Conservation (phyloP, 768 basidiomycete species). For the Hygrophorus pudorinus region DNA sequence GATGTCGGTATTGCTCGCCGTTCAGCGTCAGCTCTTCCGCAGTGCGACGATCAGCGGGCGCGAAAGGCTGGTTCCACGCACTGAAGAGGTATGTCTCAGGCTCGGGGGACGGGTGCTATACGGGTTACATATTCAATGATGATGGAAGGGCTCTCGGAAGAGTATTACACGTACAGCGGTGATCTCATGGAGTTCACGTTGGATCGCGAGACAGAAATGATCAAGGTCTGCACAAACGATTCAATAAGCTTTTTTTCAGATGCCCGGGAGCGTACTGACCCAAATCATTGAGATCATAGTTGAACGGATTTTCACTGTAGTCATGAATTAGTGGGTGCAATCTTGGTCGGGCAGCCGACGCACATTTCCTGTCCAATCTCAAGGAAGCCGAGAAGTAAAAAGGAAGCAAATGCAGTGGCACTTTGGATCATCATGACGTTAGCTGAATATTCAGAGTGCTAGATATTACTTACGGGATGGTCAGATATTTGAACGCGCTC, state of each 20-base stretch:
- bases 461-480: constrained; percentile 32
- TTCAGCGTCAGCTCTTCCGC: constrained; percentile 41
- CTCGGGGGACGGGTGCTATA: constrained; percentile 43
- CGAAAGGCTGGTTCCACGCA: constrained; percentile 58
- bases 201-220: constrained; percentile 55
- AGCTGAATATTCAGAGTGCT: not conserved
- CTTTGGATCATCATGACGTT: not conserved
- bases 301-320: constrained; percentile 54
- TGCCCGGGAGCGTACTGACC: constrained; percentile 32
- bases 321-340: not conserved
- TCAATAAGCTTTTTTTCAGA: no score
- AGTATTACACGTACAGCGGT: constrained; percentile 41
- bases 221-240: constrained; percentile 40
- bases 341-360: constrained; percentile 7
- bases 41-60: constrained; percentile 48
- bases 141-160: not conserved
- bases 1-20: constrained; percentile 27
- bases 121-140: constrained; percentile 10
- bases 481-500: constrained; percentile 30
- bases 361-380: constrained; percentile 63
- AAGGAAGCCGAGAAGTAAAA: constrained; percentile 56
- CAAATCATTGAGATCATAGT: constrained; percentile 59
- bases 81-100: constrained; percentile 46
- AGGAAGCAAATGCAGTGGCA: constrained; percentile 51
- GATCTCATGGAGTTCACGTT: constrained; percentile 62